Percentiles rank a stretch among this genome's conserved stretches.
Evolutionary conservation across 306 rosid species (phyloP).

Genomic region (Geum urbanum): DNA sequence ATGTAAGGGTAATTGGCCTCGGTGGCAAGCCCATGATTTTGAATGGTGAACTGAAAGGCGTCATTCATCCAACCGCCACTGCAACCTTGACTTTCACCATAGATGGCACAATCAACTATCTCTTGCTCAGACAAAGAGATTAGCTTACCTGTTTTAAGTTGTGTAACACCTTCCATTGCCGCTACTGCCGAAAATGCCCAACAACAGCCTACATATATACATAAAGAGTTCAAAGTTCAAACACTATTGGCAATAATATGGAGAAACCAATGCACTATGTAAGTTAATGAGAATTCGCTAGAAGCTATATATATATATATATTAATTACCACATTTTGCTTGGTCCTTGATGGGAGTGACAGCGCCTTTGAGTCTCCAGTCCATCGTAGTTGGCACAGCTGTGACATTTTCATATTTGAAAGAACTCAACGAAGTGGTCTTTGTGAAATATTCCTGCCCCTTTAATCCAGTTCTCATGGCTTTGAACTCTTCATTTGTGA

Average conservation of each 20-base stretch:
- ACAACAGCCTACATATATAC: slow-evolving; percentile 19
- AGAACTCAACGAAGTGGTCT: not conserved
- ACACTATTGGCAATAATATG: not conserved
- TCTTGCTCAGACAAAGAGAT: slow-evolving; percentile 30
- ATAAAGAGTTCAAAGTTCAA: not conserved
- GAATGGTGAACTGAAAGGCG: not conserved
- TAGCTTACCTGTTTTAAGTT: not conserved
- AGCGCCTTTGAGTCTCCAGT: slow-evolving; percentile 6
- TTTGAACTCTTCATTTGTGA: slow-evolving; percentile 22
- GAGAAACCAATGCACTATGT: not conserved
- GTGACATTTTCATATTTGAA: slow-evolving; percentile 6
- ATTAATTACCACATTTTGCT: slow-evolving; percentile 1
- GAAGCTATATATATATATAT: not conserved
- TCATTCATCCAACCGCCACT: not conserved
- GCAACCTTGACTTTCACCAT: not conserved
- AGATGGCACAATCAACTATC: slow-evolving; percentile 23
- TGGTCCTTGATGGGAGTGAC: slow-evolving; percentile 1
- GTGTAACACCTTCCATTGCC: not conserved
- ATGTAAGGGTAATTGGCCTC: slow-evolving; percentile 1
- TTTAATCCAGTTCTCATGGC: not conserved
- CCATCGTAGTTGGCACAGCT: not conserved
- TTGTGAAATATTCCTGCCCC: not conserved
- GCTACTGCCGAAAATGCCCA: slow-evolving; percentile 12
- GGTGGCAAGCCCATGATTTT: not conserved
- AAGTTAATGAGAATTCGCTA: not conserved